phyloP scores from a whole-genome alignment of 2,329 filamentous ascomycete genomes.

The Microdochium nivale region DNA sequence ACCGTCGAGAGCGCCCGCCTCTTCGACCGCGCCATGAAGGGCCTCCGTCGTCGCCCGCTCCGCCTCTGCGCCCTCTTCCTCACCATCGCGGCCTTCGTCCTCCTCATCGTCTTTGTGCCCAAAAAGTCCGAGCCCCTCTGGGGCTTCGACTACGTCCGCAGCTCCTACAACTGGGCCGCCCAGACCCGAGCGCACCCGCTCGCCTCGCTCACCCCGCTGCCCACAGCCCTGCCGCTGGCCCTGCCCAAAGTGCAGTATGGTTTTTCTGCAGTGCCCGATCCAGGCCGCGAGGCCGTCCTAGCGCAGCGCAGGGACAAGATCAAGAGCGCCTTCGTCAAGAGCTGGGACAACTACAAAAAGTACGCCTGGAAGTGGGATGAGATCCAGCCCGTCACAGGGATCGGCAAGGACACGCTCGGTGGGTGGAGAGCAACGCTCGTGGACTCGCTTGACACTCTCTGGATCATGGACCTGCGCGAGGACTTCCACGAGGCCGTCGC shows the following conservation, averaged over 20 bases:
- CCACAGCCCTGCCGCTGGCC: neutral
- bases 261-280: neutral
- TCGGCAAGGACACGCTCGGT: constrained; percentile 28
- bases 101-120: neutral
- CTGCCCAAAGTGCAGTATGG: neutral
- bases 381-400: constrained; percentile 28
- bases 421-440: constrained; percentile 38
- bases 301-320: constrained; percentile 6
- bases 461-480: constrained; percentile 35
- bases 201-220: neutral
- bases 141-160: constrained; percentile 1
- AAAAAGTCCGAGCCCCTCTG: neutral
- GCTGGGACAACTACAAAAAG: constrained; percentile 29
- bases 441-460: constrained; percentile 23
- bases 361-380: constrained; percentile 34
- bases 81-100: neutral
- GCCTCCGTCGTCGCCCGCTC: neutral
- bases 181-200: neutral
- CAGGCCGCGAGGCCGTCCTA: constrained; percentile 4
- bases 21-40: neutral
- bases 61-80: neutral
- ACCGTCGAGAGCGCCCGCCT: neutral
- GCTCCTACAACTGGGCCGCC: neutral
- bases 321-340: constrained; percentile 11
- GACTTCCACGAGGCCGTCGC: constrained; percentile 35